Percentiles rank a stretch among this genome's conserved stretches.
phyloP scores from a whole-genome alignment of 1,284 basidiomycete species.

The Erythrobasidium hasegawianum region DNA sequence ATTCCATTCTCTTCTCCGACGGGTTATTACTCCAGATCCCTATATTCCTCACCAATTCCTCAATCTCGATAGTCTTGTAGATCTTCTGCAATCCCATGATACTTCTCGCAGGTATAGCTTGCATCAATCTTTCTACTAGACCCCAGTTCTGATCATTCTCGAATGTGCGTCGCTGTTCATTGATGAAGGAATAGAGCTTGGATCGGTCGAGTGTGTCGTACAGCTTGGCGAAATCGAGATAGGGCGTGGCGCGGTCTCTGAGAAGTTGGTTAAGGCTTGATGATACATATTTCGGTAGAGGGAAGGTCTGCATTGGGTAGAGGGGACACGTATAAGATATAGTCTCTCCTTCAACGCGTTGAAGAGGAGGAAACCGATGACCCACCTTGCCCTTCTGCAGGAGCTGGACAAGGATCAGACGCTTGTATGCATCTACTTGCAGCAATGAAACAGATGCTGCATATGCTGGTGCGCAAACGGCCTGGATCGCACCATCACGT shows the following conservation, averaged over 20 bases:
- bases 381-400: constrained; percentile 65
- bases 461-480: constrained; percentile 65
- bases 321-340: too few species aligned
- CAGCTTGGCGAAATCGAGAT: constrained; percentile 58
- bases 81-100: constrained; percentile 13
- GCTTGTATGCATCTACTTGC: constrained; percentile 80
- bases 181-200: constrained; percentile 53
- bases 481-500: constrained; percentile 36
- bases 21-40: background rate
- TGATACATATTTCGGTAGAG: constrained; percentile 66
- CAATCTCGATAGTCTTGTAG: constrained; percentile 18
- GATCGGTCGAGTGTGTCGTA: constrained; percentile 57
- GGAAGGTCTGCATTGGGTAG: constrained; percentile 55
- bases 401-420: constrained; percentile 68
- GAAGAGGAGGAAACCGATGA: too few species aligned
- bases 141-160: constrained; percentile 47
- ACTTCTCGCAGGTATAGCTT: constrained; percentile 10
- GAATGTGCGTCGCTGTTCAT: constrained; percentile 59
- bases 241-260: constrained; percentile 57
- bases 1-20: background rate
- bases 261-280: constrained; percentile 57
- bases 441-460: constrained; percentile 58
- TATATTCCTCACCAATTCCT: constrained; percentile 4
- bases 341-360: too few species aligned
- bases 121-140: constrained; percentile 7